These are phyloP conservation scores for Glebionis coronaria DNA, from an alignment of 129 eudicot genomes.

Conservation along the genomic window DNA sequence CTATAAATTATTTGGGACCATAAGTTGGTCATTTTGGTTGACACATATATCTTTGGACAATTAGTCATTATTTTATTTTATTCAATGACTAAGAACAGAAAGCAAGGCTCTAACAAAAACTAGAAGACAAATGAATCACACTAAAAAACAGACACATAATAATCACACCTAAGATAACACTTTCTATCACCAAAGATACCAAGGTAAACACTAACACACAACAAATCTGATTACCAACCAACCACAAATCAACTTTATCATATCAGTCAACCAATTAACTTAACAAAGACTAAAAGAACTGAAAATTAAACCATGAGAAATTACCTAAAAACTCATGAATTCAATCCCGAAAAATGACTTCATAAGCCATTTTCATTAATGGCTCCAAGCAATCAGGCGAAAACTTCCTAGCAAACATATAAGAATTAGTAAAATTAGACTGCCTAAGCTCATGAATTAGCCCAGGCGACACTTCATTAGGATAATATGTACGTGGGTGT, in stretches of 20 bases:
- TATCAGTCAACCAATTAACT: constrained; percentile 1
- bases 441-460: constrained; percentile 58
- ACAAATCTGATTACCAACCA: constrained; percentile 27
- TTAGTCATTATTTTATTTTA: constrained; percentile 3
- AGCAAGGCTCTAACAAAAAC: constrained; percentile 25
- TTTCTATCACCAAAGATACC: constrained; percentile 32
- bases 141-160: constrained; percentile 22
- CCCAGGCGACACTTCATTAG: constrained; percentile 56
- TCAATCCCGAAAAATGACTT: constrained; percentile 72
- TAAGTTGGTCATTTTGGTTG: constrained; percentile 4
- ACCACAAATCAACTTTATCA: background rate
- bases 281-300: background rate
- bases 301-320: background rate
- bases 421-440: constrained; percentile 52
- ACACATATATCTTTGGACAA: constrained; percentile 9
- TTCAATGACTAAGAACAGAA: constrained; percentile 14
- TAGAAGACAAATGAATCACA: constrained; percentile 33
- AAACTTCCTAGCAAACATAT: constrained; percentile 91
- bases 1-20: constrained; percentile 11
- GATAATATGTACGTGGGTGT: constrained; percentile 76
- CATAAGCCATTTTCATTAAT: constrained; percentile 65
- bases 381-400: constrained; percentile 72
- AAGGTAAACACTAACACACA: constrained; percentile 16
- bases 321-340: constrained; percentile 25
- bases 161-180: constrained; percentile 27